These are phyloP conservation scores for Fusarium marasasianum DNA, from an alignment of 2,329 filamentous ascomycete genomes.

Conservation along the genomic window DNA sequence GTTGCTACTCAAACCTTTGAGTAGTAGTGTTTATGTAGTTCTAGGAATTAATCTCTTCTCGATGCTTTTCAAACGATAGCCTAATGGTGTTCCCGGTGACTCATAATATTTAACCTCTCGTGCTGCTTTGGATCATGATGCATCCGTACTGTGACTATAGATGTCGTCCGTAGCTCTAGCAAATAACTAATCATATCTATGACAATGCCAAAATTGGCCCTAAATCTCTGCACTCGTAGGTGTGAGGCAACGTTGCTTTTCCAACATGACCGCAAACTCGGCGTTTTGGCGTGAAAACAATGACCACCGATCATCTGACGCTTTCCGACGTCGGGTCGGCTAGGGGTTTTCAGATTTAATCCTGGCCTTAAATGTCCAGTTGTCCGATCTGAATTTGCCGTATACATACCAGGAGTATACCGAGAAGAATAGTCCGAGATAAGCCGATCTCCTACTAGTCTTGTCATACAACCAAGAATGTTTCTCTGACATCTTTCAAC, in stretches of 20 bases:
- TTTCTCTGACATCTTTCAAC: fast-evolving
- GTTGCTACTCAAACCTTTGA: fast-evolving
- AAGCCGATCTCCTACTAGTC: not conserved
- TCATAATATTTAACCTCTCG: fast-evolving
- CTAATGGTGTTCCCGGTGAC: not conserved
- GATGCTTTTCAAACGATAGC: too few relatives aligned
- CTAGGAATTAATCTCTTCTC: fast-evolving
- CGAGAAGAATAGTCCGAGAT: not conserved
- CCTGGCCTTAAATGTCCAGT: fast-evolving
- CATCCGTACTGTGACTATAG: fast-evolving
- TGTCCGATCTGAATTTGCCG: not conserved
- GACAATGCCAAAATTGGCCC: fast-evolving
- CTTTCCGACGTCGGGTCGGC: not conserved
- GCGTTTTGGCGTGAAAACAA: not conserved
- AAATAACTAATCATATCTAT: fast-evolving
- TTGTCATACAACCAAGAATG: fast-evolving
- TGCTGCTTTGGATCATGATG: not conserved
- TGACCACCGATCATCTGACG: not conserved
- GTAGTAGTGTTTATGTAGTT: not conserved
- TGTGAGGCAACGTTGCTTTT: too few relatives aligned
- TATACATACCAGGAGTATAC: not conserved
- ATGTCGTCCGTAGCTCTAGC: fast-evolving
- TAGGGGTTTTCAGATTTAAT: not conserved
- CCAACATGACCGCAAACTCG: too few relatives aligned
- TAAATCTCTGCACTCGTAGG: not conserved